A percentile compares a stretch with the other conserved stretches of the same genome.
These are phyloP conservation scores for Austroboletus niveus DNA, from an alignment of 1,284 basidiomycete species.

Conservation along the genomic window DNA sequence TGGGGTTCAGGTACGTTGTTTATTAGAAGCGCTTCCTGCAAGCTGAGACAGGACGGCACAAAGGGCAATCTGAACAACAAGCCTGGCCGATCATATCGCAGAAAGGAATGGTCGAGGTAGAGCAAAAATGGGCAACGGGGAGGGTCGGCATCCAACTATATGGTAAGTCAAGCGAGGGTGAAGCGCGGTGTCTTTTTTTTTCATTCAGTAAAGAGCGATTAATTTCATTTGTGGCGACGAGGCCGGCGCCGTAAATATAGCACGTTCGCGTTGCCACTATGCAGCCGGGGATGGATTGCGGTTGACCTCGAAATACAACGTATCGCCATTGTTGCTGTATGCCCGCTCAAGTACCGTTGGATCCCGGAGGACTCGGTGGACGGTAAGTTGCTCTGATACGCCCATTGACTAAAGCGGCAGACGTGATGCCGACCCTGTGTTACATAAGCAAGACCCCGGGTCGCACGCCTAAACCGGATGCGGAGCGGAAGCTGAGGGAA, in stretches of 20 bases:
- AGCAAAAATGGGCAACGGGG: neutral
- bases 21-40: too few species aligned
- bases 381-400: too few species aligned
- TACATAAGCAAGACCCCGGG: neutral
- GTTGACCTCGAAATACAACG: constrained; percentile 6
- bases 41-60: too few species aligned
- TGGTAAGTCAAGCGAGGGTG: neutral
- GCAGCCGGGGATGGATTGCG: neutral
- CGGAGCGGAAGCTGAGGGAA: neutral
- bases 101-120: neutral
- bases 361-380: neutral
- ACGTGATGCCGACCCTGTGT: neutral
- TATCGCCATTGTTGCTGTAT: constrained; percentile 9
- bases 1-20: too few species aligned
- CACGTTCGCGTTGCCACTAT: neutral
- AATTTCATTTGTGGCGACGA: neutral
- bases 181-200: neutral
- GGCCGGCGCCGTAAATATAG: too few species aligned
- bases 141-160: too few species aligned
- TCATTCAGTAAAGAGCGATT: neutral
- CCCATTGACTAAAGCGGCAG: too few species aligned
- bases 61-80: too few species aligned
- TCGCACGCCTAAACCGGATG: constrained; percentile 1
- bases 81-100: neutral
- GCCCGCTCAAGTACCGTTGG: constrained; percentile 29